Evolutionary conservation across 306 rosid species (phyloP), one percentile per base, ranked within the genome.

Genomic region (Castanopsis chinensis): DNA sequence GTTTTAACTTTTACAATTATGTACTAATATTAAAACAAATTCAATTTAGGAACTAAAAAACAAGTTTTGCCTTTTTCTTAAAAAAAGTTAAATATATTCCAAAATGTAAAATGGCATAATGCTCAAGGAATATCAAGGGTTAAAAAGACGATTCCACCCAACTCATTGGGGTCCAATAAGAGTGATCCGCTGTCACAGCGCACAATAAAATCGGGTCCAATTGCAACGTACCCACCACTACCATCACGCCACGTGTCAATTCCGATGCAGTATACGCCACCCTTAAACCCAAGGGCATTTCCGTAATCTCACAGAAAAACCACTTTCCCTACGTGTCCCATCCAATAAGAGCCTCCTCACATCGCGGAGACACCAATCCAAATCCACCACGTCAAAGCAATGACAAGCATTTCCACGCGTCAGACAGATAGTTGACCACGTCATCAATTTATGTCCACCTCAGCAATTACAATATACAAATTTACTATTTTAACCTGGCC

Each of bases 371-470:
- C 1, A 6, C 93, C 90, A 92, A 88, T 89, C 1, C 4, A 3
- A 53, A 0, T 0, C 3, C 3, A 85, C 91, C 97, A 89, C 81
- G 43, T 59, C 76, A 59, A 0, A 19, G 32, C 74, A 65, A 69
- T 92, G 97, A 92, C 93, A 79, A 33, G 10, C 1, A 0, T 0
- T 0, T 1, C 1, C 0, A 89, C 75, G 55, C 77, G 91, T 52
- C 84, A 5, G 0, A 0, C 0, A 0, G 0, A 0, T 0, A 79
- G 54, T 92, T 10, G 87, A 4, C 52, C 35, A 0, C 0, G 0
- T 13, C 70, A 76, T 72, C 78, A 71, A 30, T 1, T 32, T 0
- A 0, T 4, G 1, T 35, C 91, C 83, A 89, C 78, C 69, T 79
- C 25, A 54, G 89, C 52, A 0, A 5, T 10, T 20, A 12, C 74